A percentile compares a stretch with the other conserved stretches of the same genome.
Conservation (phyloP, 768 basidiomycete genomes). For the Serendipita vermifera region DNA sequence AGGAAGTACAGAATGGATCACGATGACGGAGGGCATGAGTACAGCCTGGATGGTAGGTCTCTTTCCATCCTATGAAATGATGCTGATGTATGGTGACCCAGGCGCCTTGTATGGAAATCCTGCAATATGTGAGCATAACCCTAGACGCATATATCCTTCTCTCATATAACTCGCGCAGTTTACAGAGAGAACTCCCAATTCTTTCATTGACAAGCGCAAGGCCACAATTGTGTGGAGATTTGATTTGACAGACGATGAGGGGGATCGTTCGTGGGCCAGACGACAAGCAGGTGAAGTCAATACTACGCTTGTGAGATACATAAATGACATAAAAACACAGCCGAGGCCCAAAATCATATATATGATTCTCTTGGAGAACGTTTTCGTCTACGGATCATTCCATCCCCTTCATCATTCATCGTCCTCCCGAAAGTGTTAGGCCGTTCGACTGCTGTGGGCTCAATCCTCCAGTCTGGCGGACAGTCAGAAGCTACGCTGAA, state of each 20-base stretch:
- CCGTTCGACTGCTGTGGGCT: slow-evolving; percentile 68
- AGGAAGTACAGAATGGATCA: slow-evolving; percentile 45
- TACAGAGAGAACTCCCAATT: slow-evolving; percentile 75
- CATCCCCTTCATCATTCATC: slow-evolving; percentile 65
- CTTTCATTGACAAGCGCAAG: slow-evolving; percentile 72
- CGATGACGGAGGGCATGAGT: slow-evolving; percentile 67
- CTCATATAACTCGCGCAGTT: slow-evolving; percentile 36
- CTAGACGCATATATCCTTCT: neutral
- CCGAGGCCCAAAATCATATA: slow-evolving; percentile 85
- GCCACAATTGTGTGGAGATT: slow-evolving; percentile 78
- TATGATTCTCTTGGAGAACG: slow-evolving; percentile 79
- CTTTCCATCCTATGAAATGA: neutral
- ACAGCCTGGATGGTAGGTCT: slow-evolving; percentile 46
- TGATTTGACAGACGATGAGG: slow-evolving; percentile 31
- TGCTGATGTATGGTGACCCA: slow-evolving; percentile 20
- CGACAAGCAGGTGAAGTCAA: slow-evolving; percentile 43
- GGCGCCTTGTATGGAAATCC: slow-evolving; percentile 61
- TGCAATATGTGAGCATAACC: slow-evolving; percentile 59
- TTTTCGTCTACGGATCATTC: slow-evolving; percentile 68
- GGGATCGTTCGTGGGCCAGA: slow-evolving; percentile 68
- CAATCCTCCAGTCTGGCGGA: slow-evolving; percentile 57
- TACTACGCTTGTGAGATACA: neutral
- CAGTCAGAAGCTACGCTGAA: neutral
- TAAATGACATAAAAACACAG: slow-evolving; percentile 18
- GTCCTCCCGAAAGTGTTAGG: slow-evolving; percentile 74